A percentile compares a stretch with the other conserved stretches of the same genome.
These are phyloP conservation scores for Anastatica hierochuntica DNA, from an alignment of 345 rosid genomes.

Conservation along the genomic window DNA sequence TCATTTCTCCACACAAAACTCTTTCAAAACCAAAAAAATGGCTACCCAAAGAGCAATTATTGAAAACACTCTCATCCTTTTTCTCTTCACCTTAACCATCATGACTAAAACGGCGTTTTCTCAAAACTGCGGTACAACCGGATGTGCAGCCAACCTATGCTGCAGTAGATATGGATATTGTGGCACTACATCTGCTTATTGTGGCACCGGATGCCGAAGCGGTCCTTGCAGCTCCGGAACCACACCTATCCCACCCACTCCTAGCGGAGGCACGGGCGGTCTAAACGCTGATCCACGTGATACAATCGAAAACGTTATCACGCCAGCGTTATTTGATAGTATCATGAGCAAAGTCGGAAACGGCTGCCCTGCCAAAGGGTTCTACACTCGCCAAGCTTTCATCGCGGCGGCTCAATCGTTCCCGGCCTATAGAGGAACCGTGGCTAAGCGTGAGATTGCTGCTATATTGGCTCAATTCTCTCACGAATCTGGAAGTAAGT, in stretches of 20 bases:
- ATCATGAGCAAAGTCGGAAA: slow-evolving; percentile 27
- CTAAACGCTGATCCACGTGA: slow-evolving; percentile 17
- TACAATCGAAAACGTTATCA: slow-evolving; percentile 32
- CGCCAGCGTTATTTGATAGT: slow-evolving; percentile 34
- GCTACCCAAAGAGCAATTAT: no score
- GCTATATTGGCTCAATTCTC: slow-evolving; percentile 48
- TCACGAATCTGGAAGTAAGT: slow-evolving; percentile 43
- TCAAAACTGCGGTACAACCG: slow-evolving; percentile 11
- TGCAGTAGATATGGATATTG: slow-evolving; percentile 29
- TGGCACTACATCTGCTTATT: slow-evolving; percentile 19
- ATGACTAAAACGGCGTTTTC: slow-evolving; percentile 8
- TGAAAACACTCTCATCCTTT: slow-evolving; percentile 12
- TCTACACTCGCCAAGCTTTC: slow-evolving; percentile 35
- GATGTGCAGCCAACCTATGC: slow-evolving; percentile 20
- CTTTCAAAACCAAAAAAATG: slow-evolving; percentile 7
- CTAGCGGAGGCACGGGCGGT: slow-evolving; percentile 14
- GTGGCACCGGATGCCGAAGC: slow-evolving; percentile 24
- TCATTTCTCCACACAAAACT: slow-evolving; percentile 6
- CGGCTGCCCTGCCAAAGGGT: slow-evolving; percentile 38
- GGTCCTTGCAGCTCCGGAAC: slow-evolving; percentile 16
- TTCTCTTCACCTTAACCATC: slow-evolving; percentile 15
- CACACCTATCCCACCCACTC: slow-evolving; percentile 18
- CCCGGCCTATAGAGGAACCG: slow-evolving; percentile 25
- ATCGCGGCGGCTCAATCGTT: slow-evolving; percentile 23
- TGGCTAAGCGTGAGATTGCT: slow-evolving; percentile 41